Evolutionary conservation across 352 stramenopile species (phyloP), one percentile per base, ranked within the genome.

Genomic region (Globisporangium cystogenes): DNA sequence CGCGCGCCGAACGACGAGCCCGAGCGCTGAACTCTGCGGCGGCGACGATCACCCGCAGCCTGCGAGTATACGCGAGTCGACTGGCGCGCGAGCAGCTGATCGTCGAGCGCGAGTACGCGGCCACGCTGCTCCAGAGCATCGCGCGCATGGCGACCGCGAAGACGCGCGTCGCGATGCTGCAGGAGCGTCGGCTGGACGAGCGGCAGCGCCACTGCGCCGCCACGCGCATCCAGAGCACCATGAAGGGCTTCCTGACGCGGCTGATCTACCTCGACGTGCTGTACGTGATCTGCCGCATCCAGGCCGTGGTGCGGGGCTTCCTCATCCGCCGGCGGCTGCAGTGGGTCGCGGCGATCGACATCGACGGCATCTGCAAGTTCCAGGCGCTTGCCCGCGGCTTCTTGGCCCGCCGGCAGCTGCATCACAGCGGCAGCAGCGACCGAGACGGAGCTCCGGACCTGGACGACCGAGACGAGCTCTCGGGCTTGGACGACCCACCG

Each of bases 221-320:
- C 0, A 62, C 67, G 0, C 16, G 69, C 3, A 85, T 94, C 27
- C 83, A 94, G 55, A 56, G 67, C 31, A 79, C 74, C 26, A 60
- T 53, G 5, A 74, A 75, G 8, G 61, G 59, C 15, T 85, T 78
- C 42, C 68, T 90, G 53, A 88, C 79, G 11, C 72, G 81, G 8
- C 60, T 87, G n/a, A 87, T 89, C 39, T 94, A 89, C 50, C 62
- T 90, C 35, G 79, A 92, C 48, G 74, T 92, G 10, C 59, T 91
- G n/a, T 87, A 87, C 50, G 61, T 87, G 40, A 74, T 92, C 40
- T 81, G 73, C n/a, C 78, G 82, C 12, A 89, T 94, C 35, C 83
- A 92, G 55, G 79, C 79, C 1, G 65, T 68, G 1, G 76, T 76
- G n/a, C 79, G 83, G 11, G 81, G 79, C 5, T 86, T 69, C 45